Conservation (phyloP, 176 grass and related monocot species). For the Rhipidocladum racemiflorum region DNA sequence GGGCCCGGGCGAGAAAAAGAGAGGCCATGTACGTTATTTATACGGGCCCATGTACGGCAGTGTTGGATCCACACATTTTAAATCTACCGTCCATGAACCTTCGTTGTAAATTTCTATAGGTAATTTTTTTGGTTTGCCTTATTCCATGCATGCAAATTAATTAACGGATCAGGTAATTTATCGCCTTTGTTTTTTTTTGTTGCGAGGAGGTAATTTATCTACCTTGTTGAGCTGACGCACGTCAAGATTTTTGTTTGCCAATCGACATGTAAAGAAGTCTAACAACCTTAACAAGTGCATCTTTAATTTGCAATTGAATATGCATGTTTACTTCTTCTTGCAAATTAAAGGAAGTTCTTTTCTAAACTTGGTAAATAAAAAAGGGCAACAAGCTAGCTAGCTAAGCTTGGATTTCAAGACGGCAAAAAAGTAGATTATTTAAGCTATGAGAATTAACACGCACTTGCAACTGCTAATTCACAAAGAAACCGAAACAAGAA, state of each 20-base stretch:
- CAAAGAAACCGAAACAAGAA: slow-evolving; percentile 50
- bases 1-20: slow-evolving; percentile 32
- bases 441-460: slow-evolving; percentile 50
- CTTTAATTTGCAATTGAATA: background rate
- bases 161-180: background rate
- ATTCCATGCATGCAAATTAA: background rate
- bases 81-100: slow-evolving; percentile 18
- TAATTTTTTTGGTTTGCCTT: background rate
- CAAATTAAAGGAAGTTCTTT: background rate
- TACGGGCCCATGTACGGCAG: slow-evolving; percentile 46
- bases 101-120: background rate
- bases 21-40: slow-evolving; percentile 36
- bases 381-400: background rate
- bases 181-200: too few species aligned
- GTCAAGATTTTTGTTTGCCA: background rate
- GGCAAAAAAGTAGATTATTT: slow-evolving; percentile 49
- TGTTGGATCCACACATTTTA: slow-evolving; percentile 31
- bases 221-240: background rate
- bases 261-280: background rate
- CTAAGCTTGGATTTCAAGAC: slow-evolving; percentile 23
- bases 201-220: background rate
- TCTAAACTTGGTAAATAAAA: background rate
- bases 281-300: background rate
- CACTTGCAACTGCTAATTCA: slow-evolving; percentile 33
- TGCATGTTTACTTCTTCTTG: background rate